Evolutionary conservation across 1,284 basidiomycete genomes (phyloP).

Genomic region (Abortiporus biennis): DNA sequence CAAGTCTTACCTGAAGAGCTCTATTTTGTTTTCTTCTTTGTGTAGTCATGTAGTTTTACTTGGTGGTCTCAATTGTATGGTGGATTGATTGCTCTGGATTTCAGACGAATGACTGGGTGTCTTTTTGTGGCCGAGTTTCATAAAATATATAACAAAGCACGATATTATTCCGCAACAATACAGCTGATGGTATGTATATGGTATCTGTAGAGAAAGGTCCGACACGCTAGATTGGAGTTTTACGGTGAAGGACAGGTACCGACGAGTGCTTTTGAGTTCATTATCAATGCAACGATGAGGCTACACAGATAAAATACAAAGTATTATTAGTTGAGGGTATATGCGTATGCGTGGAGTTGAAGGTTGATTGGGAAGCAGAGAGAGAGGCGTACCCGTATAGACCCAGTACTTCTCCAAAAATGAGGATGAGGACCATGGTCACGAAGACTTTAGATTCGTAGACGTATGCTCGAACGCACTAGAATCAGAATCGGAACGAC

Average conservation of each 20-base stretch:
- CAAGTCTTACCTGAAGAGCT: too few species aligned
- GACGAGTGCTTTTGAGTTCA: constrained; percentile 65
- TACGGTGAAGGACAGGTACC: constrained; percentile 13
- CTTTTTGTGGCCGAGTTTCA: neutral
- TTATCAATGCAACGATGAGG: constrained; percentile 84
- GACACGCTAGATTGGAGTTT: too few species aligned
- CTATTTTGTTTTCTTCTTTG: too few species aligned
- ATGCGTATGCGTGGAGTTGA: too few species aligned
- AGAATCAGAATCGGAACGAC: neutral
- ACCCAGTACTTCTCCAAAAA: constrained; percentile 92
- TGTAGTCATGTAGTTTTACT: too few species aligned
- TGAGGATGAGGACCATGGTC: constrained; percentile 84
- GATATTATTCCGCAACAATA: neutral
- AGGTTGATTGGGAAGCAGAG: too few species aligned
- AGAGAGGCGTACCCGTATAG: constrained; percentile 66
- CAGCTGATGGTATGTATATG: neutral
- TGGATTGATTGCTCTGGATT: too few species aligned
- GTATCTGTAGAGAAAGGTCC: constrained; percentile 2
- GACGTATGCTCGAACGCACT: constrained; percentile 72
- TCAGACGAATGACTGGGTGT: neutral
- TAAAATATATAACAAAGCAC: neutral
- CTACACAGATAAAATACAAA: constrained; percentile 29
- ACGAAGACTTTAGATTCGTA: constrained; percentile 92
- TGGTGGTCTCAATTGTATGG: too few species aligned
- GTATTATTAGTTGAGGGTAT: neutral